Evolutionary conservation across 164 flowering plant species (phyloP).

Genomic region (Chimonanthus praecox): DNA sequence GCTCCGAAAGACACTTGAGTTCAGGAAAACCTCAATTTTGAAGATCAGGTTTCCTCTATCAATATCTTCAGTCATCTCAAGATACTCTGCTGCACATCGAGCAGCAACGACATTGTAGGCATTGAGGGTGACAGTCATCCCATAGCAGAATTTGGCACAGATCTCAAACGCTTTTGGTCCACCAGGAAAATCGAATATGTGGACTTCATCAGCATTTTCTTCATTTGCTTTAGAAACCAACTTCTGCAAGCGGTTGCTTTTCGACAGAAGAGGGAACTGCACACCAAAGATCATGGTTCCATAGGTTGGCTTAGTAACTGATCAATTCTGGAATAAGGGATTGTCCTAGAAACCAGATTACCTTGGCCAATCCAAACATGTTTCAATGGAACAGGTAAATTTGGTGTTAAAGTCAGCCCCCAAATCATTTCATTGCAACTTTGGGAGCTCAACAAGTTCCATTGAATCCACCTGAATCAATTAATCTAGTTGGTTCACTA

Average conservation of each 20-base stretch:
- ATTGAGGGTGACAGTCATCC: slow-evolving; percentile 82
- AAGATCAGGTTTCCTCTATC: slow-evolving; percentile 70
- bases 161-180: slow-evolving; percentile 85
- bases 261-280: slow-evolving; percentile 86
- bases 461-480: not conserved
- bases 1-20: slow-evolving; percentile 68
- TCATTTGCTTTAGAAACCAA: slow-evolving; percentile 49
- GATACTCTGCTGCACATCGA: slow-evolving; percentile 54
- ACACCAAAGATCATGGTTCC: slow-evolving; percentile 9
- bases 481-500: not conserved
- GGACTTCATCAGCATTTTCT: slow-evolving; percentile 48
- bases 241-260: slow-evolving; percentile 66
- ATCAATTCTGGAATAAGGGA: not conserved
- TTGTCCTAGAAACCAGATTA: not conserved
- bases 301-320: not conserved
- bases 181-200: slow-evolving; percentile 65
- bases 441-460: not conserved
- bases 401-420: not conserved
- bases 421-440: not conserved
- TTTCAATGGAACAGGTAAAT: not conserved
- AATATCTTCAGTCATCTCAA: slow-evolving; percentile 66
- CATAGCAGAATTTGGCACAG: slow-evolving; percentile 91
- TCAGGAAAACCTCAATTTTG: slow-evolving; percentile 83
- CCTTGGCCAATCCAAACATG: not conserved
- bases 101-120: slow-evolving; percentile 87